Evolutionary conservation across 2,329 filamentous ascomycete species (phyloP).

Genomic region (Penicillium brasilianum): DNA sequence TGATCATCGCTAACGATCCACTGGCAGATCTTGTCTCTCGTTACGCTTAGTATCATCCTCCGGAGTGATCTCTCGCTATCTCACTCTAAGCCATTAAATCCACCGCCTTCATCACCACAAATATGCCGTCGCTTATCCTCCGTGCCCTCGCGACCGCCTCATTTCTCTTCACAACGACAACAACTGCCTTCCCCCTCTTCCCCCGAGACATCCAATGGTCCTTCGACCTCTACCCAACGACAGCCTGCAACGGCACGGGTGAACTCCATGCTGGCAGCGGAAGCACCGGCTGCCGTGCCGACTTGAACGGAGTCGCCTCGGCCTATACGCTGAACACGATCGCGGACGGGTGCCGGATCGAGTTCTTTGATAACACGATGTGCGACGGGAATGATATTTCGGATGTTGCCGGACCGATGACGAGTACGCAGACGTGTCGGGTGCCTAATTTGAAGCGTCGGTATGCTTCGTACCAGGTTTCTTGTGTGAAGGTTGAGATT

Average conservation of each 20-base stretch:
- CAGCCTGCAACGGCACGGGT: slow-evolving; percentile 22
- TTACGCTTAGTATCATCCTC: not conserved
- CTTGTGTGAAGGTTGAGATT: slow-evolving; percentile 22
- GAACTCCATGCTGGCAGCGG: slow-evolving; percentile 26
- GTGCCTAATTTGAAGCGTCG: slow-evolving; percentile 16
- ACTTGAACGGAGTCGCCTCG: slow-evolving; percentile 27
- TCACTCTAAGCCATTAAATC: not conserved
- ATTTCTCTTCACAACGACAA: slow-evolving; percentile 12
- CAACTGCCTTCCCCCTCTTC: slow-evolving; percentile 27
- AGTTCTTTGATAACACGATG: slow-evolving; percentile 35
- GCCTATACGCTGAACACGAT: slow-evolving; percentile 27
- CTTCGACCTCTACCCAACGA: slow-evolving; percentile 28
- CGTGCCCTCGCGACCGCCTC: not conserved
- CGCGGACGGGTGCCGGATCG: slow-evolving; percentile 27
- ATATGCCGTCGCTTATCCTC: not conserved
- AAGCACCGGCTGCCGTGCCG: slow-evolving; percentile 32
- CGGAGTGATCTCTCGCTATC: not conserved
- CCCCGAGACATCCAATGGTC: slow-evolving; percentile 29
- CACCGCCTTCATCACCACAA: not conserved
- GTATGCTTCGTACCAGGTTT: slow-evolving; percentile 33
- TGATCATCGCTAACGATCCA: not conserved
- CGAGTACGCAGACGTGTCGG: slow-evolving; percentile 18
- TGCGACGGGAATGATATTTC: slow-evolving; percentile 28
- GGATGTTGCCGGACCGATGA: slow-evolving; percentile 22
- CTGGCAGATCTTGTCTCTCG: not conserved